Base-by-base conservation (phyloP, 2,329 filamentous ascomycete genomes). In the Leptodontidium sp. region DNA sequence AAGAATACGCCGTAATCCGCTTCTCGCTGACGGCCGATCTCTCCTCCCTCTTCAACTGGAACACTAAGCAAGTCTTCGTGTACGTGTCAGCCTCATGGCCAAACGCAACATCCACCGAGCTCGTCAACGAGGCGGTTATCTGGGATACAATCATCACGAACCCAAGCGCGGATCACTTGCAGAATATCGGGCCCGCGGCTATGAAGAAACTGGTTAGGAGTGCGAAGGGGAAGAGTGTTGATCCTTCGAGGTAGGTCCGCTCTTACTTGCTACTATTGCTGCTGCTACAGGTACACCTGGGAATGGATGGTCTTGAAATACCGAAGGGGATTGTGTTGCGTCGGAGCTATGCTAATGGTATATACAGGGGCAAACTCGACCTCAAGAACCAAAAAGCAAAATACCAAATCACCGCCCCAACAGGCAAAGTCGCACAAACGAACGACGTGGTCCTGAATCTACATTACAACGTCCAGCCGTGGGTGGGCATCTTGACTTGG, bases 11-110 rank as follows among this genome's bases (percentile, higher is more conserved):
- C 75, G 90, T 96, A 79, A 91, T 99, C 79, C 91, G 91, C 79
- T 99, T 99, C 85, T 93, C 94, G 77, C 87, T 99, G 69, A 92
- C 97, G 77, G 92, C 94, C 64, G 95, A 99, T 82, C 88, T 99
- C 70, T 91, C 90, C 70, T 91, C 91, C 53, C 92, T 99, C 75
- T 98, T 98, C 87, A 97, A 93, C 78, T 99, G 95, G 96, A 99
- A 99, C 86, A 99, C 97, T 24, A 99, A 99, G 82, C 93, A 98
- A 82, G 84, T 99, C 77, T 99, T 98, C 82, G 90, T 98, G 80
- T 99, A 97, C 84, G 90, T 99, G 68, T 95, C 93, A 66, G 95
- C 95, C 65, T 90, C 90, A 75, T 91, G 89, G 89, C 83, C 85
- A 53, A 75, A 80, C 35, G 74, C 75, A 47, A 77, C 71, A 43